Percentiles rank a stretch among this genome's conserved stretches.
Conservation (phyloP, 306 rosid genomes). For the Prunus mume region DNA sequence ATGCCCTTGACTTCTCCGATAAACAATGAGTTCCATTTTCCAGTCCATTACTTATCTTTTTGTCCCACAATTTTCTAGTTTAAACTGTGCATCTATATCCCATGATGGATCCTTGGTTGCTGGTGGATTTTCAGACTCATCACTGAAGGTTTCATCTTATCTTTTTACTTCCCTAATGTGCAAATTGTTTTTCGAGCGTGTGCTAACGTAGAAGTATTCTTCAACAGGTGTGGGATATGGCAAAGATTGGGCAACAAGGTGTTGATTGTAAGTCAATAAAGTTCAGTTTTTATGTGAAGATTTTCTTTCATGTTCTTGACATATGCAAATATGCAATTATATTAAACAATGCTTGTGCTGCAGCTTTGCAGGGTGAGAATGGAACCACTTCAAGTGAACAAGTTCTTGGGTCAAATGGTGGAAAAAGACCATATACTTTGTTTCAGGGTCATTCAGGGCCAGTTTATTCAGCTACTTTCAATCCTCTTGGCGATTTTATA, state of each 20-base stretch:
- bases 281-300: neutral
- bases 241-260: conserved; percentile 83
- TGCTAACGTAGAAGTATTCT: conserved; percentile 25
- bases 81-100: conserved; percentile 93
- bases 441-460: conserved; percentile 99
- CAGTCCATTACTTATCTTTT: conserved; percentile 22
- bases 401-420: conserved; percentile 48
- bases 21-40: conserved; percentile 15
- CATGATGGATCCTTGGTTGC: conserved; percentile 93
- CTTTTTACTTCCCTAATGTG: neutral
- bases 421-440: conserved; percentile 67
- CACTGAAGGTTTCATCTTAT: conserved; percentile 60
- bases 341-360: conserved; percentile 42
- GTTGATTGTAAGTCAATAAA: conserved; percentile 52
- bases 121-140: conserved; percentile 95
- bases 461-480: conserved; percentile 79
- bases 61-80: conserved; percentile 40
- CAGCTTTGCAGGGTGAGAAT: conserved; percentile 73
- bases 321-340: neutral
- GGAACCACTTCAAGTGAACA: conserved; percentile 59
- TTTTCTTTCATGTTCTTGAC: neutral
- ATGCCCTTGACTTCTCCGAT: conserved; percentile 17
- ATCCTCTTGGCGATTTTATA: conserved; percentile 85
- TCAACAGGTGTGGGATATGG: conserved; percentile 93
- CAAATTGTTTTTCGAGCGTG: neutral